These are phyloP conservation scores for Auricularia sp. DNA, from an alignment of 768 basidiomycete genomes.

Conservation along the genomic window DNA sequence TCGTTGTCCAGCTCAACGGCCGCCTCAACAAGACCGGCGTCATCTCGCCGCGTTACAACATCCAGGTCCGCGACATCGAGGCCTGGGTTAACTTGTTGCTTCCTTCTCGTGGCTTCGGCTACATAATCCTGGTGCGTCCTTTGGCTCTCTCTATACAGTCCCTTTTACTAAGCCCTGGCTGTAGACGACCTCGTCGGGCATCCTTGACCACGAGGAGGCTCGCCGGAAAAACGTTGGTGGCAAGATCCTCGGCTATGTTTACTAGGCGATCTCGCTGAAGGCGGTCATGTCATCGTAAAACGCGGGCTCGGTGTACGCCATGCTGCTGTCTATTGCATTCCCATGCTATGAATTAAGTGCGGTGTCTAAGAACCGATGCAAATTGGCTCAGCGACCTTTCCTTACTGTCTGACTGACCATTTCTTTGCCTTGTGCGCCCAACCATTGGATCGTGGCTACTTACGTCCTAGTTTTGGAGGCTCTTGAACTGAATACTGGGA, in stretches of 20 bases:
- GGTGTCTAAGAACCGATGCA: no score
- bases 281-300: neutral
- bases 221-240: constrained; percentile 97
- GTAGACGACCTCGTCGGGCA: constrained; percentile 94
- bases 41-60: constrained; percentile 98
- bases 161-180: neutral
- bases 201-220: constrained; percentile 98
- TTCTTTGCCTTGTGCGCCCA: no score
- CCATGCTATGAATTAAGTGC: neutral
- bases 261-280: constrained; percentile 37
- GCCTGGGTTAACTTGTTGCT: constrained; percentile 94
- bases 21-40: constrained; percentile 99
- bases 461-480: no score
- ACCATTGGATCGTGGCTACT: no score
- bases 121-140: constrained; percentile 77
- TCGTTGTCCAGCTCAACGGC: constrained; percentile 96
- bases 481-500: no score
- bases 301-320: neutral
- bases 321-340: neutral
- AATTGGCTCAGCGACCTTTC: no score
- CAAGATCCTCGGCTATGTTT: constrained; percentile 87
- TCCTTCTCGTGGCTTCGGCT: constrained; percentile 92
- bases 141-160: neutral
- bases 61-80: constrained; percentile 87
- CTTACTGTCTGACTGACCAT: no score